These are phyloP conservation scores for Vaccinium macrocarpon DNA, from an alignment of 148 eudicot genomes.

Conservation along the genomic window DNA sequence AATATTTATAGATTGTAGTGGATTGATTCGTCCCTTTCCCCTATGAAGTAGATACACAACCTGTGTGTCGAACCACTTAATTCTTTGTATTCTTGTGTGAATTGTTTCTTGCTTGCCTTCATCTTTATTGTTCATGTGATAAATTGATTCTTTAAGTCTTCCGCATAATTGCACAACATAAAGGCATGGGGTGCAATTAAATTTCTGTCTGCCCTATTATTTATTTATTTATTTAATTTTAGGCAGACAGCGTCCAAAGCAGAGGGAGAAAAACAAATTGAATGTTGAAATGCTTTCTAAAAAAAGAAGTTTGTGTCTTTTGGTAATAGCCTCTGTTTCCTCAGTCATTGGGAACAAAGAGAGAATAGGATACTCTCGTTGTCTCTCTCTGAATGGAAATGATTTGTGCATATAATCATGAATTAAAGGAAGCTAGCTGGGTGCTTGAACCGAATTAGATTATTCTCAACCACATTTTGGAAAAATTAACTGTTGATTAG, in stretches of 20 bases:
- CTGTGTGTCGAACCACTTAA: neutral
- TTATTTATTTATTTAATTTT: neutral
- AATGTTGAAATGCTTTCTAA: neutral
- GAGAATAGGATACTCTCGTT: constrained; percentile 9
- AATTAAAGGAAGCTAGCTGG: neutral
- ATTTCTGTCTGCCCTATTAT: no score
- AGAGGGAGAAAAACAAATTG: constrained; percentile 5
- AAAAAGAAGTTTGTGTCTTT: neutral
- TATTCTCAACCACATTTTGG: neutral
- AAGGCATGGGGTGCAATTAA: no score
- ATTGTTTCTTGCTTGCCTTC: neutral
- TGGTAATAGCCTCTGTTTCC: constrained; percentile 16
- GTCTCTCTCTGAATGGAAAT: neutral
- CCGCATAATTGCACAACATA: neutral
- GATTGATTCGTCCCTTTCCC: neutral
- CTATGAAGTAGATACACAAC: neutral
- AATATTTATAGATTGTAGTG: neutral
- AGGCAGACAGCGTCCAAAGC: neutral
- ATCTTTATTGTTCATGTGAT: neutral
- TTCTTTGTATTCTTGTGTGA: neutral
- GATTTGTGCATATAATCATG: neutral
- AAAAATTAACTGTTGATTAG: neutral
- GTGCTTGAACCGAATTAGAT: constrained; percentile 2
- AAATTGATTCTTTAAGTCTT: neutral
- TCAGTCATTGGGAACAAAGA: constrained; percentile 8